Evolutionary conservation across 2,329 filamentous ascomycete species (phyloP), one percentile per base, ranked within the genome.

Genomic region (Scortechinia acanthostroma): DNA sequence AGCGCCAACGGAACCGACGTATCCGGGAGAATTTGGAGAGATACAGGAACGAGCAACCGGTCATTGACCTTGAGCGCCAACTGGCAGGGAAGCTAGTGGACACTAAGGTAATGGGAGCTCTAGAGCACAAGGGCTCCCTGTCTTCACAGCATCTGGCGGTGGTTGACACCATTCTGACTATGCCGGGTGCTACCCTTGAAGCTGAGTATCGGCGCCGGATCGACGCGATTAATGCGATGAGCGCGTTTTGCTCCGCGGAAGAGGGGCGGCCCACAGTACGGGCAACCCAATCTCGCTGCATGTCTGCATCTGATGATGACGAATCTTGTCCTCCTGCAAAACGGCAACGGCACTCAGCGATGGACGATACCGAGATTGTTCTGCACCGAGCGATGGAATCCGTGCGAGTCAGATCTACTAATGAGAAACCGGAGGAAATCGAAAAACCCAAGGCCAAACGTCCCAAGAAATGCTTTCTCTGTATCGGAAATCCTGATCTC

Each of bases 1-100:
- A 53, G 43, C 28, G 45, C 42, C 46, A 54, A 47, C 35, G 23
- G 22, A 51, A 58, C 47, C 45, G 19, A 22, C 47, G 5, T 21
- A 45, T 47, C 35, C 21, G 43, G 5, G 46, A 45, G 23, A 49
- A 54, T 48, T 42, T 57, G 37, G 48, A 55, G 45, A 47, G 48
- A 21, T 57, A 57, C 40, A 55, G 53, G 28, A 53, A 57, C n/a
- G 47, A 58, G 46, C 50, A 58, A 47, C 54, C 50, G n/a, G 54
- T 56, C 37, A 53, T 58, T 37, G 50, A 55, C 45, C 43, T 48
- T 22, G 49, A 54, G 46, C 45, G 33, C 6, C 48, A 56, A 44
- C 50, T 53, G 1, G 33, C 54, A 4, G 50, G 52, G 48, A 55
- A 54, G 25, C 15, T 57, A 21, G 48, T 58, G 19, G 46, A 56